Evolutionary conservation across 352 stramenopile species (phyloP).

Genomic region (Peronospora tabacina): DNA sequence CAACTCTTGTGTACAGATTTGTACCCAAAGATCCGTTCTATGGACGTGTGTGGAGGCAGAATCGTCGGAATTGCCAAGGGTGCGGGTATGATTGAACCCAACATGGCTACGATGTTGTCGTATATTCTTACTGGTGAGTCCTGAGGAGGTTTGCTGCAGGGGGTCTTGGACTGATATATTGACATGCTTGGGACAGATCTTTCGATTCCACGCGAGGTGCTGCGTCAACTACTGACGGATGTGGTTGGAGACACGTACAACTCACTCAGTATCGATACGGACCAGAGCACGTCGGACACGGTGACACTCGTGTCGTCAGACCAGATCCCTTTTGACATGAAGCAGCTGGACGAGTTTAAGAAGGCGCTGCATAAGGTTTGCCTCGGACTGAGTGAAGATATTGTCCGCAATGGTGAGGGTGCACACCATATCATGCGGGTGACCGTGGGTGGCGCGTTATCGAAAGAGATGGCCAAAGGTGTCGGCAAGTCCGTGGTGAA

Average conservation of each 20-base stretch:
- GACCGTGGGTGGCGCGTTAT: conserved; percentile 79
- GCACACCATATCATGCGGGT: conserved; percentile 96
- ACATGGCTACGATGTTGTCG: conserved; percentile 91
- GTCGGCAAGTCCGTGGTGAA: conserved; percentile 91
- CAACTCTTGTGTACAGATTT: conserved; percentile 35
- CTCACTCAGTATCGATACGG: conserved; percentile 94
- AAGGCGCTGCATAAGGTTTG: conserved; percentile 89
- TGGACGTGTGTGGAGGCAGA: conserved; percentile 74
- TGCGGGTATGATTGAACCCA: conserved; percentile 98
- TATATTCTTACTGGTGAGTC: conserved; percentile 79
- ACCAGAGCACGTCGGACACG: conserved; percentile 97
- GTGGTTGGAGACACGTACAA: conserved; percentile 88
- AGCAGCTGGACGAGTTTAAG: conserved; percentile 86
- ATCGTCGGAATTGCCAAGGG: conserved; percentile 98
- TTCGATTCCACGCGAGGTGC: conserved; percentile 69
- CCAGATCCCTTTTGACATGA: conserved; percentile 83
- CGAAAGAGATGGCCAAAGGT: conserved; percentile 72
- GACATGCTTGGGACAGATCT: conserved; percentile 32
- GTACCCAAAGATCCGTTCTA: conserved; percentile 87
- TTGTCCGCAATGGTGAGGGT: conserved; percentile 98
- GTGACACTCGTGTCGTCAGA: conserved; percentile 93
- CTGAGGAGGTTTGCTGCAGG: not conserved
- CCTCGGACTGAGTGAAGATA: conserved; percentile 90
- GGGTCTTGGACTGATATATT: conserved; percentile 1
- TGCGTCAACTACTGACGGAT: conserved; percentile 70